Base-by-base conservation (phyloP, 2,329 filamentous ascomycete genomes). In the Helotiales sp. region DNA sequence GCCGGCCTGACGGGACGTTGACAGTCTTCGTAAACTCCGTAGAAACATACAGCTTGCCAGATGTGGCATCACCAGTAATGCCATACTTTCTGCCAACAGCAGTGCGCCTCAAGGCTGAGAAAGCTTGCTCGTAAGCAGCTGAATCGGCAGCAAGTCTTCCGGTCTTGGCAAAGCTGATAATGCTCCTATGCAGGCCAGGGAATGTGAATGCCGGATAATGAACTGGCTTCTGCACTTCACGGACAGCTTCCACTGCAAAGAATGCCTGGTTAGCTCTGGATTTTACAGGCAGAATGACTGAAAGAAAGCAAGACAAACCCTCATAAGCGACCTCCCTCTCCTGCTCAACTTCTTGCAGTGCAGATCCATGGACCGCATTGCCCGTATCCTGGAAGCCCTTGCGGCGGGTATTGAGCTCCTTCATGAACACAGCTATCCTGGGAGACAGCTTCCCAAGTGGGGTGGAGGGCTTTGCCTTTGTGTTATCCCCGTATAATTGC, bases 401-500 rank as follows among this genome's bases (percentile, higher is more conserved):
- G 34, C 76, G 73, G 3, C 76, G 75, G 0, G 54, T 65, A 6
- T 79, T 74, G 0, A 86, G 77, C 5, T 79, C 72, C 1, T 77
- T 70, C 13, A 79, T 74, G 47, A 79, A 78, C n/a, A n/a, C n/a
- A n/a, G n/a, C n/a, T n/a, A n/a, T n/a, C n/a, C n/a, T n/a, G n/a
- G n/a, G n/a, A n/a, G n/a, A n/a, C n/a, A n/a, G n/a, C n/a, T n/a
- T n/a, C n/a, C n/a, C n/a, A n/a, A n/a, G n/a, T n/a, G n/a, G n/a
- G n/a, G n/a, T n/a, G n/a, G n/a, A n/a, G n/a, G n/a, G 63, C 11
- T 69, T 70, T 2, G 69, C n/a, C 13, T 73, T 77, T 1, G 77
- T 77, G 43, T 81, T 82, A 66, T n/a, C n/a, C n/a, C n/a, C n/a
- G n/a, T 91, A 91, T 2, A 91, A 79, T 26, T 88, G 79, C 43